A percentile compares a stretch with the other conserved stretches of the same genome.
These are phyloP conservation scores for Colletotrichum gloeosporioides DNA, from an alignment of 2,329 filamentous ascomycete genomes.

Conservation along the genomic window DNA sequence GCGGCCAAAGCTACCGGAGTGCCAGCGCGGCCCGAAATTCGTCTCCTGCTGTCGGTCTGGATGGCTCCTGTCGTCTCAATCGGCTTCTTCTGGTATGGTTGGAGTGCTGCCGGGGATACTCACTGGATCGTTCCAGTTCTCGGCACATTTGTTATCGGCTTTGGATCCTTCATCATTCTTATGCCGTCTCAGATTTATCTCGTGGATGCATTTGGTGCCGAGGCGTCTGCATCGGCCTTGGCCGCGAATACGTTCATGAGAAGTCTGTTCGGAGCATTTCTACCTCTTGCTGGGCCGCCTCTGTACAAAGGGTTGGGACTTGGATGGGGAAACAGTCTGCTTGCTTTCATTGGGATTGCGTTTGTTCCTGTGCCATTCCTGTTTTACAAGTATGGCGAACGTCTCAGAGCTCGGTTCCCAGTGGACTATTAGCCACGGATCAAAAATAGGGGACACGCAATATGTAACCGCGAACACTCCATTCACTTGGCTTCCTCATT, in stretches of 20 bases:
- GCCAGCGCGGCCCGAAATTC: neutral
- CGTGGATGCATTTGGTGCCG: conserved; percentile 31
- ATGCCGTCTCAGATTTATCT: conserved; percentile 16
- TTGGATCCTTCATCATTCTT: conserved; percentile 50
- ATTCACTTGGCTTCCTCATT: neutral
- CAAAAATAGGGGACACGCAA: neutral
- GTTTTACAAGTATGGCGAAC: conserved; percentile 6
- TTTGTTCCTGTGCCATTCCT: conserved; percentile 9
- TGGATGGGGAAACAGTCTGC: conserved; percentile 24
- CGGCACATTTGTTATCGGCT: conserved; percentile 56
- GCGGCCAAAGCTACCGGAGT: neutral
- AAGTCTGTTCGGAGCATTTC: conserved; percentile 14
- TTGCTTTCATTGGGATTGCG: conserved; percentile 19
- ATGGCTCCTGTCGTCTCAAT: conserved; percentile 22
- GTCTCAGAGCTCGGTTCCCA: neutral
- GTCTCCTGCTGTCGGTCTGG: neutral
- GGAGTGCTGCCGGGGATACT: conserved; percentile 53
- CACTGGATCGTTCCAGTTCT: conserved; percentile 68
- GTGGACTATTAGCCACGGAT: neutral
- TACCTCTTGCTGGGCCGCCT: conserved; percentile 13
- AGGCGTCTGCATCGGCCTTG: neutral
- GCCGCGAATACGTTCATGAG: conserved; percentile 1
- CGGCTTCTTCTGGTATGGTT: conserved; percentile 64
- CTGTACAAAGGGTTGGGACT: conserved; percentile 18
- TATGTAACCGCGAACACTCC: neutral